phyloP scores from a whole-genome alignment of 2,329 filamentous ascomycete genomes.

The Colletotrichum cordylinicola region DNA sequence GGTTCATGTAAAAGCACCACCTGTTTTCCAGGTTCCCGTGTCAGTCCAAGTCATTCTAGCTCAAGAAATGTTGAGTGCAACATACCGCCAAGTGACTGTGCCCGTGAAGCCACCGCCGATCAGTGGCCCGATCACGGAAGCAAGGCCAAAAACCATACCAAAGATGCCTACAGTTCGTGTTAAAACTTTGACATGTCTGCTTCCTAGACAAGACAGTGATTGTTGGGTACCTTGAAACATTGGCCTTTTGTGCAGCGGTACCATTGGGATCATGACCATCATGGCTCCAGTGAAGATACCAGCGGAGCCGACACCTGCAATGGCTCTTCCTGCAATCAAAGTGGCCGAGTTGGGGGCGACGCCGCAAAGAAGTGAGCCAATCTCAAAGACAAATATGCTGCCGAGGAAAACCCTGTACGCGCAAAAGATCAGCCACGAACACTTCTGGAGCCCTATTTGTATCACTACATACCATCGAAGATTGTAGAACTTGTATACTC shows the following conservation, averaged over 20 bases:
- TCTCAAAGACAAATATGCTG: conserved; percentile 57
- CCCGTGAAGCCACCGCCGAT: conserved; percentile 60
- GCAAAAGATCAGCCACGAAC: not conserved
- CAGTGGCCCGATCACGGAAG: conserved; percentile 58
- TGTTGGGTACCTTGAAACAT: conserved; percentile 54
- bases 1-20: conserved; percentile 66
- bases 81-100: conserved; percentile 51
- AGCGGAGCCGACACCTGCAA: conserved; percentile 61
- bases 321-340: conserved; percentile 62
- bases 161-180: conserved; percentile 46
- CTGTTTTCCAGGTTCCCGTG: conserved; percentile 20
- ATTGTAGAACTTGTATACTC: conserved; percentile 56
- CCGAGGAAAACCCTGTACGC: conserved; percentile 46
- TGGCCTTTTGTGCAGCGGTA: conserved; percentile 65
- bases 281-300: conserved; percentile 64
- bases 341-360: conserved; percentile 57
- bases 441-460: not conserved
- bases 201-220: not conserved
- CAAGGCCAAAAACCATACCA: conserved; percentile 59
- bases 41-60: not conserved
- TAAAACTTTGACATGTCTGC: not conserved
- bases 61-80: not conserved
- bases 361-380: conserved; percentile 60
- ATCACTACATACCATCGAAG: conserved; percentile 42
- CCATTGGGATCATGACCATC: conserved; percentile 61